phyloP scores from a whole-genome alignment of 2,329 filamentous ascomycete species.

The Hymenoscyphus repandus region DNA sequence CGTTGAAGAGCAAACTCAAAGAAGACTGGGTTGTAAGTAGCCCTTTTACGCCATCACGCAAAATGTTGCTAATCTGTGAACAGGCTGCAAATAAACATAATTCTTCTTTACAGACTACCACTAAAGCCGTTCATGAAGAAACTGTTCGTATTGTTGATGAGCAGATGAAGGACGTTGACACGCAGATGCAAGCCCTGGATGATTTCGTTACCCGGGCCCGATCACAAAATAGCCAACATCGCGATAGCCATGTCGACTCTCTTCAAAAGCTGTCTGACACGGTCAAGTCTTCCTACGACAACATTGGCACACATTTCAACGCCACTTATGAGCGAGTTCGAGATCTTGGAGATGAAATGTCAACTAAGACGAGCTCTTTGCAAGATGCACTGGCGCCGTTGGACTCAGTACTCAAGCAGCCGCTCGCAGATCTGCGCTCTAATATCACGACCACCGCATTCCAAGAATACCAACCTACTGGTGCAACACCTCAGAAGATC shows the following conservation, averaged over 20 bases:
- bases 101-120: slow-evolving; percentile 74
- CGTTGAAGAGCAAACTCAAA: slow-evolving; percentile 75
- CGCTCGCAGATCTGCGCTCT: slow-evolving; percentile 65
- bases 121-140: slow-evolving; percentile 83
- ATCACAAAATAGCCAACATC: slow-evolving; percentile 73
- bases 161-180: slow-evolving; percentile 80
- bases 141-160: slow-evolving; percentile 85
- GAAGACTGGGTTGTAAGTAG: slow-evolving; percentile 74
- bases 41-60: not conserved
- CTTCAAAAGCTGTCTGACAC: slow-evolving; percentile 61
- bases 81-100: slow-evolving; percentile 73
- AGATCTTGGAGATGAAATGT: slow-evolving; percentile 63
- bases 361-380: slow-evolving; percentile 52
- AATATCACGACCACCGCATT: slow-evolving; percentile 61
- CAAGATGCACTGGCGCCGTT: slow-evolving; percentile 58
- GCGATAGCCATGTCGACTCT: slow-evolving; percentile 62
- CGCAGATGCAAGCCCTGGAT: slow-evolving; percentile 85
- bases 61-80: slow-evolving; percentile 8
- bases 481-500: slow-evolving; percentile 76
- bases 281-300: slow-evolving; percentile 68
- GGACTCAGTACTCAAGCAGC: slow-evolving; percentile 55
- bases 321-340: slow-evolving; percentile 63
- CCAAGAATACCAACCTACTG: slow-evolving; percentile 78
- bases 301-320: slow-evolving; percentile 65
- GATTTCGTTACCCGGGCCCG: slow-evolving; percentile 82